Base-by-base conservation (phyloP, 352 stramenopile species). In the Globisporangium orthogonon region DNA sequence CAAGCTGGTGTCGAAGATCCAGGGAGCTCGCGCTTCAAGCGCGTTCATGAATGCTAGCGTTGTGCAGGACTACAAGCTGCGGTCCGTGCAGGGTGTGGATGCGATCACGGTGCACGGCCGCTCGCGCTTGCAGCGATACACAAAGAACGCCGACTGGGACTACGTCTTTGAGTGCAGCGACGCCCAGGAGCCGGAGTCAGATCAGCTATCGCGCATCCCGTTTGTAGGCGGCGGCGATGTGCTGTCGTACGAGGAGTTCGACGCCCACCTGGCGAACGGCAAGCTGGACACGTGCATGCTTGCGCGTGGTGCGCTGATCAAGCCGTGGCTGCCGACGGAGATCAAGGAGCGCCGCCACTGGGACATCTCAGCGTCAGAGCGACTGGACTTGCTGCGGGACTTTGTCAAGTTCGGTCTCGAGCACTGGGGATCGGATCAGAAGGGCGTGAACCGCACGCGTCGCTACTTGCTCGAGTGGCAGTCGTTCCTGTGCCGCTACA, bases 401-500 rank as follows among this genome's bases (percentile, higher is more conserved):
- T 99, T 99, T 77, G 86, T 96, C 41, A 86, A 87, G 28, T 99
- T 98, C 69, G 97, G 97, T 13, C 71, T 99, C 29, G 97, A 99
- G 63, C 96, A 99, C 77, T 99, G 97, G 97, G 97, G 97, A 3
- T 97, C 83, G 29, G 97, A 99, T 73, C 85, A 98, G 54, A 96
- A 98, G 73, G 97, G 97, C 29, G 91, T 99, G 55, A 98, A 99
- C 69, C 94, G 90, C 51, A 99, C 96, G 54, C 85, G 97, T 3
- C 85, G 97, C 2, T 99, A 99, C 70, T 69, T 99, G 9, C 84
- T 99, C 60, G 97, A 99, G 71, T 99, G 97, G 97, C 79, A 99
- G 50, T 99, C 94, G 15, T 99, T 99, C 66, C 71, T 98, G 29
- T 97, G 83, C 62, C 84, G 97, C 54, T 99, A 99, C 83, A 97